These are phyloP conservation scores for Aspergillus fijiensis DNA, from an alignment of 2,329 filamentous ascomycete species.

Conservation along the genomic window DNA sequence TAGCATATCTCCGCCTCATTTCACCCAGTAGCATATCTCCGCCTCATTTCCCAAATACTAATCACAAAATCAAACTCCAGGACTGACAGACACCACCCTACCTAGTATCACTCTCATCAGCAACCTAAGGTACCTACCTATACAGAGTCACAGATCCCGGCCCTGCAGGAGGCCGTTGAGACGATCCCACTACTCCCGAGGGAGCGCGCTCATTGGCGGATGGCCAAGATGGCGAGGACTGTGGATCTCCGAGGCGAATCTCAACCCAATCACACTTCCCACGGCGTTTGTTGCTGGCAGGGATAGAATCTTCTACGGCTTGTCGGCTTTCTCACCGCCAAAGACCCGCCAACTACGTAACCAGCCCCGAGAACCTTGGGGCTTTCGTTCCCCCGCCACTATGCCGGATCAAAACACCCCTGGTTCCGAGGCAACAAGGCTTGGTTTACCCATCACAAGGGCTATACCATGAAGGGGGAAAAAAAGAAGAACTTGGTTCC, in stretches of 20 bases:
- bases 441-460: neutral
- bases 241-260: constrained; percentile 9
- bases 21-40: no score
- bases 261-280: constrained; percentile 12
- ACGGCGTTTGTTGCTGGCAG: neutral
- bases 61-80: no score
- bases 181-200: neutral
- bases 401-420: neutral
- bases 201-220: neutral
- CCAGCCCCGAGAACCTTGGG: constrained; percentile 1
- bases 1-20: no score
- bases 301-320: neutral
- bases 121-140: neutral
- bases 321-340: neutral
- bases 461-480: neutral
- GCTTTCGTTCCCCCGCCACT: neutral
- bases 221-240: constrained; percentile 9
- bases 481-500: neutral
- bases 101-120: neutral
- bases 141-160: neutral
- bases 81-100: no score
- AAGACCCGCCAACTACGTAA: constrained; percentile 5
- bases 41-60: no score
- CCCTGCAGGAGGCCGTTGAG: neutral
- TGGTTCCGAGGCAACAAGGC: neutral